phyloP scores from a whole-genome alignment of 108 stramenopile genomes.

The Seminavis robusta region DNA sequence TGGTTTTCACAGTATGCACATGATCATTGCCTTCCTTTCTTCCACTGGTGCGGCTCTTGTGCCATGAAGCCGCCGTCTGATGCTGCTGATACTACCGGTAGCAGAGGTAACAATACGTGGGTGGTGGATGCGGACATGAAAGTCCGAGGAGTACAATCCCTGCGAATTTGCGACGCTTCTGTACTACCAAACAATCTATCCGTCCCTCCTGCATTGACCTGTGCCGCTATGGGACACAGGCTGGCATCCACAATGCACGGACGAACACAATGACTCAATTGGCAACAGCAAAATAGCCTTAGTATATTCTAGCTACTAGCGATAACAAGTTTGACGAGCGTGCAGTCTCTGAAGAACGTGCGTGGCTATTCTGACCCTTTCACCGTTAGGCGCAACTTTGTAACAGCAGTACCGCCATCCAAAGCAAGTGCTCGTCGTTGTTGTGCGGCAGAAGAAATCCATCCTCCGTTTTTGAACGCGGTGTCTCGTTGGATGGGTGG shows the following conservation, averaged over 20 bases:
- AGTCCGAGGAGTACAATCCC: conserved; percentile 32
- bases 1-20: conserved; percentile 37
- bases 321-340: no score
- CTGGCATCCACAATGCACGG: no score
- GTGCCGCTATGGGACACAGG: conserved; percentile 54
- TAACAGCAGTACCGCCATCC: conserved; percentile 80
- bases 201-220: conserved; percentile 68
- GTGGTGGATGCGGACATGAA: conserved; percentile 57
- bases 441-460: conserved; percentile 80
- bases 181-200: conserved; percentile 54
- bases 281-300: no score
- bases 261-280: no score
- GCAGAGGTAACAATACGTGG: conserved; percentile 15
- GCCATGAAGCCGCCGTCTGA: conserved; percentile 48
- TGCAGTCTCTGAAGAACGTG: no score
- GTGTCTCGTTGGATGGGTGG: conserved; percentile 67
- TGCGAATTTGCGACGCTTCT: conserved; percentile 70
- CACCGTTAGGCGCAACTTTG: conserved; percentile 64
- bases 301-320: no score
- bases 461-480: conserved; percentile 80
- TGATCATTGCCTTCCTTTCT: conserved; percentile 60
- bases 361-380: conserved; percentile 13
- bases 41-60: conserved; percentile 74
- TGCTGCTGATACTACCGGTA: background rate
- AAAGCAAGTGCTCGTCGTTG: conserved; percentile 64